phyloP scores from a whole-genome alignment of 164 flowering plant genomes.

The Chloranthus sessilifolius region DNA sequence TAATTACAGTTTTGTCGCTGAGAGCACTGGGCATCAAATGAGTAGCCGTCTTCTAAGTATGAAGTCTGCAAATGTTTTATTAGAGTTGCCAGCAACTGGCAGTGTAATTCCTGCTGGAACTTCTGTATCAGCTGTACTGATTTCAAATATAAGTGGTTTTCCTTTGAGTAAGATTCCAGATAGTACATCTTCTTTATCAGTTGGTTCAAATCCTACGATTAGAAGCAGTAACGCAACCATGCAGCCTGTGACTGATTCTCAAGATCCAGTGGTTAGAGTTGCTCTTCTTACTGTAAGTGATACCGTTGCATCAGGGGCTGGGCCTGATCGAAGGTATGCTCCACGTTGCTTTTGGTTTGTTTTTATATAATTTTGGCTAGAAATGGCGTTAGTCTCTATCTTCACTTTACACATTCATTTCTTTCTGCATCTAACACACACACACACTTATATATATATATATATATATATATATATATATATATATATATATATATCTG shows the following conservation, averaged over 20 bases:
- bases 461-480: too few relatives aligned
- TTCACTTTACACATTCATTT: too few relatives aligned
- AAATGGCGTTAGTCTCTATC: too few relatives aligned
- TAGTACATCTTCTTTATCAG: slow-evolving; percentile 4
- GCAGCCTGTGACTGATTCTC: slow-evolving; percentile 17
- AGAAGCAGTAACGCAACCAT: slow-evolving; percentile 14
- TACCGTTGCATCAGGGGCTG: slow-evolving; percentile 82
- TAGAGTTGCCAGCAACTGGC: slow-evolving; percentile 66
- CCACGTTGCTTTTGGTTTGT: slow-evolving; percentile 7
- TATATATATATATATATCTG: too few relatives aligned
- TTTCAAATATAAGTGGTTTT: slow-evolving; percentile 52
- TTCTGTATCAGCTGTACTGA: slow-evolving; percentile 53
- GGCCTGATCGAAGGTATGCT: slow-evolving; percentile 83
- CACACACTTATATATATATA: too few relatives aligned
- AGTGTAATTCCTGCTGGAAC: slow-evolving; percentile 55
- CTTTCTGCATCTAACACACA: too few relatives aligned
- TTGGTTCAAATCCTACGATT: slow-evolving; percentile 8
- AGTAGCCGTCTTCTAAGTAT: slow-evolving; percentile 88
- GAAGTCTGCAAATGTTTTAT: slow-evolving; percentile 84
- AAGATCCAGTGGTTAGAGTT: slow-evolving; percentile 33
- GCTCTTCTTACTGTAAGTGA: slow-evolving; percentile 91
- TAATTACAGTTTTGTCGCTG: slow-evolving; percentile 76
- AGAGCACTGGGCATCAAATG: slow-evolving; percentile 87
- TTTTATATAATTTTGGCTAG: too few relatives aligned
- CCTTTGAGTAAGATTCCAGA: slow-evolving; percentile 10